Base-by-base conservation (phyloP, 306 rosid genomes). In the Castanopsis chinensis region DNA sequence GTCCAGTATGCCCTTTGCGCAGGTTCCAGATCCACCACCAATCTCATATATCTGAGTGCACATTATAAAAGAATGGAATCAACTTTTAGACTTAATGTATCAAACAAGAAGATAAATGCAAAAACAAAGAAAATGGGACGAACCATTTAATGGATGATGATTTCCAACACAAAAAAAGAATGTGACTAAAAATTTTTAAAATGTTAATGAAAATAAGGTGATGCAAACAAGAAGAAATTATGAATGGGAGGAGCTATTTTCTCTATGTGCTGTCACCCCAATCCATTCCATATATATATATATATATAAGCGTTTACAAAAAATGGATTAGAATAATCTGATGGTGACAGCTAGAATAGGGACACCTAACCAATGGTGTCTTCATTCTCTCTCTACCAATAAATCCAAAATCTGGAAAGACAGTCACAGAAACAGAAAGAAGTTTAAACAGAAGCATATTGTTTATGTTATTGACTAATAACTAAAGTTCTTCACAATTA, bases 21-120 rank as follows among this genome's bases (percentile, higher is more conserved):
- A 94, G 71, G 92, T 91, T 88, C 99, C 97, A 77, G 97, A 94
- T 88, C 99, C 99, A 85, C 99, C 99, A 64, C 99, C 99, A 85
- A 94, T 94, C 91, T 95, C 99, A 92, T 92, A 95, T 82, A 95
- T 92, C 98, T 95, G 96, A 83, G 80, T 79, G 82, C 83, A 87
- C 80, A 83, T 83, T 82, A 73, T 81, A 84, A 84, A 82, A 80
- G 59, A 79, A n/a, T 52, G 37, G 51, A 78, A 86, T 81, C 61
- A 84, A 78, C 81, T 85, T 84, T 55, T 71, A 59, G 71, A 56
- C 69, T 76, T 21, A 72, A 75, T 7, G 72, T 63, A 35, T 80
- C 35, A 67, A 56, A 83, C 74, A 84, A 35, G 58, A 37, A 78
- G 56, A 72, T 9, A 67, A 32, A 67, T 32, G 13, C n/a, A 67